A percentile compares a stretch with the other conserved stretches of the same genome.
Conservation (phyloP, 768 basidiomycete species). For the Naganishia vishniacii region DNA sequence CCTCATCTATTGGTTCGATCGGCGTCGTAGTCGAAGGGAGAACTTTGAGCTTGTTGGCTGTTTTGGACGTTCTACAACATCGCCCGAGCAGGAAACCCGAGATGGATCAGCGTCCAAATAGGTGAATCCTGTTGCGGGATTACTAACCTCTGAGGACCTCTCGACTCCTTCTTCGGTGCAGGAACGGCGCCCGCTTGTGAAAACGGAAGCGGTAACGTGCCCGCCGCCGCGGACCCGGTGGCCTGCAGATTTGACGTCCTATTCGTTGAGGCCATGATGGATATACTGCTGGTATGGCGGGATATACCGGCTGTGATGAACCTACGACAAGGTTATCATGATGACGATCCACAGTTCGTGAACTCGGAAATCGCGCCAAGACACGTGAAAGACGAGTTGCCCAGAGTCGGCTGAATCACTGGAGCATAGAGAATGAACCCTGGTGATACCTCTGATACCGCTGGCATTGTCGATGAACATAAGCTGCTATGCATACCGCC, state of each 20-base stretch:
- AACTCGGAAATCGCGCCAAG: background rate
- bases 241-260: background rate
- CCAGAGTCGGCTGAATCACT: background rate
- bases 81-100: background rate
- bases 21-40: slow-evolving; percentile 34
- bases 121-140: no score
- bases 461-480: no score
- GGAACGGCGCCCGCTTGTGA: slow-evolving; percentile 33
- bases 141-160: slow-evolving; percentile 47
- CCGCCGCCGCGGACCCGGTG: background rate
- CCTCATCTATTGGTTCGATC: slow-evolving; percentile 32
- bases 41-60: slow-evolving; percentile 47
- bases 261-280: slow-evolving; percentile 7
- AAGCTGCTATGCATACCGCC: no score
- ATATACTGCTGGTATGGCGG: background rate
- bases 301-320: background rate
- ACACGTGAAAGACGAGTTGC: background rate
- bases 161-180: slow-evolving; percentile 40
- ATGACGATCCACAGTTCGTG: background rate
- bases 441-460: background rate
- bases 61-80: slow-evolving; percentile 44
- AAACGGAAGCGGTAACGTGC: slow-evolving; percentile 43
- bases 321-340: background rate
- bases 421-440: background rate
- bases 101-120: background rate